Evolutionary conservation across 1,139 yeast species (phyloP).

Genomic region (Zygosaccharomyces sapae): DNA sequence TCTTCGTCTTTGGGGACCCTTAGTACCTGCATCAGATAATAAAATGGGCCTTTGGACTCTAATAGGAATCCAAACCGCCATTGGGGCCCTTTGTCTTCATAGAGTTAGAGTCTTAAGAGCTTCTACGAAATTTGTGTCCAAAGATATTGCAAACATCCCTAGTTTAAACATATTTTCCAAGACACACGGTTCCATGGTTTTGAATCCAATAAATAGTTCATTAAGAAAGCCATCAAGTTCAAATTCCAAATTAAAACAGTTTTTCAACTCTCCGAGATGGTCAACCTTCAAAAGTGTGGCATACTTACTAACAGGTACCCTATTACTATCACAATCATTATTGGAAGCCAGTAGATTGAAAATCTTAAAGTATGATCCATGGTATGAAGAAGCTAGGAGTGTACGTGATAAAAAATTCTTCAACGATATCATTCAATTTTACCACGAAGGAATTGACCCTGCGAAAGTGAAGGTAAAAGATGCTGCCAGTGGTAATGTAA

Average conservation of each 20-base stretch:
- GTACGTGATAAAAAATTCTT: conserved; percentile 36
- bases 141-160: conserved; percentile 34
- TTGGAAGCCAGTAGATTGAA: conserved; percentile 49
- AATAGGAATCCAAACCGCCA: conserved; percentile 45
- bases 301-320: conserved; percentile 29
- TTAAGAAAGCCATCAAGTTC: neutral
- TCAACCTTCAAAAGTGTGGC: conserved; percentile 21
- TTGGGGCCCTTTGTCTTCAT: conserved; percentile 40
- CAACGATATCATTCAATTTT: conserved; percentile 34
- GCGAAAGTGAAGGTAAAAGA: conserved; percentile 34
- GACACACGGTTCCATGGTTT: conserved; percentile 23
- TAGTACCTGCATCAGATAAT: conserved; percentile 62
- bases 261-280: conserved; percentile 18
- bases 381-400: conserved; percentile 55
- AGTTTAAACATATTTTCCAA: conserved; percentile 35
- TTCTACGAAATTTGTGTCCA: conserved; percentile 19
- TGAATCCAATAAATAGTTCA: conserved; percentile 7
- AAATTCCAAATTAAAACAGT: neutral
- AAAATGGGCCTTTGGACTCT: conserved; percentile 46
- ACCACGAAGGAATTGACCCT: conserved; percentile 37
- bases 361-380: conserved; percentile 55
- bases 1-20: conserved; percentile 55
- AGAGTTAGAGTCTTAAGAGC: conserved; percentile 23
- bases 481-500: conserved; percentile 29
- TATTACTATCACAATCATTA: conserved; percentile 31